Evolutionary conservation across 805 yeast genomes (phyloP).

Genomic region (Hanseniaspora jakobsenii): DNA sequence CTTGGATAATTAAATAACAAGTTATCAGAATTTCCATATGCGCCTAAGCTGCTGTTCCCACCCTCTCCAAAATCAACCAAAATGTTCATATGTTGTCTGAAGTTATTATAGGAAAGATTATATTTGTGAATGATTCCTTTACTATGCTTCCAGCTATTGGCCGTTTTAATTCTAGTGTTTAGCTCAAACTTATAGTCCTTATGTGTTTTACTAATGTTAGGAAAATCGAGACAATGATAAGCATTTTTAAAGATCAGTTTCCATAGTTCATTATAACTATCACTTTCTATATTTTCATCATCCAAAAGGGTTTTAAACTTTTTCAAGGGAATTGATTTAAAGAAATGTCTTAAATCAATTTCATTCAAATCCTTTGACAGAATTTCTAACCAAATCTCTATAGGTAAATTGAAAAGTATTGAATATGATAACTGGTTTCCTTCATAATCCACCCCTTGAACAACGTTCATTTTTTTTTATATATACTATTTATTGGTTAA

Average conservation of each 20-base stretch:
- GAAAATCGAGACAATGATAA: conserved; percentile 27
- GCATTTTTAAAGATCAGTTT: conserved; percentile 29
- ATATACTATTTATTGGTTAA: too few species aligned
- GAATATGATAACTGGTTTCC: conserved; percentile 1
- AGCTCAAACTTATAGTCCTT: conserved; percentile 29
- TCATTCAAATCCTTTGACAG: conserved; percentile 10
- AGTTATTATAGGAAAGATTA: conserved; percentile 21
- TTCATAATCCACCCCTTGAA: neutral
- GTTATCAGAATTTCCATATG: conserved; percentile 19
- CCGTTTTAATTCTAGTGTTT: conserved; percentile 23
- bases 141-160: conserved; percentile 28
- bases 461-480: too few species aligned
- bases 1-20: conserved; percentile 28
- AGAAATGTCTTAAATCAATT: conserved; percentile 8
- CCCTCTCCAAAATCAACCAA: conserved; percentile 15
- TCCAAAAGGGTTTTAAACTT: conserved; percentile 3
- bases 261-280: conserved; percentile 32
- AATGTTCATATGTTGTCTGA: conserved; percentile 8
- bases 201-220: conserved; percentile 29
- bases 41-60: conserved; percentile 1
- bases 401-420: conserved; percentile 7
- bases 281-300: neutral
- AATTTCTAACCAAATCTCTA: conserved; percentile 10
- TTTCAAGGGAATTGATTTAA: conserved; percentile 9
- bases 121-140: conserved; percentile 28